Conservation (phyloP, 176 grass and related monocot species). For the Phyllostachys edulis region DNA sequence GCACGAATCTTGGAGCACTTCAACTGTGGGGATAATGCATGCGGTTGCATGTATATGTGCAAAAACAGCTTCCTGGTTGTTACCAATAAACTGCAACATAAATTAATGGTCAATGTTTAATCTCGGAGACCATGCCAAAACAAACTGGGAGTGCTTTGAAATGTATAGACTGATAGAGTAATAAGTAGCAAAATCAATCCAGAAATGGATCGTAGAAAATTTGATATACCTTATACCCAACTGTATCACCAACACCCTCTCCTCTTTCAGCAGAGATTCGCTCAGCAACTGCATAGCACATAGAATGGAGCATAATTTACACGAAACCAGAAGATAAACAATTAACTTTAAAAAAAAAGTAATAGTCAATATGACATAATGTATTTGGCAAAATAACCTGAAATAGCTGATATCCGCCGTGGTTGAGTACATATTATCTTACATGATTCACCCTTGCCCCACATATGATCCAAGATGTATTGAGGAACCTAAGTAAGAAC, state of each 20-base stretch:
- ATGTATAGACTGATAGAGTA: background rate
- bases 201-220: constrained; percentile 33
- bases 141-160: constrained; percentile 13
- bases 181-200: background rate
- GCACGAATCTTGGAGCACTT: too few species aligned
- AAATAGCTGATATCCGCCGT: constrained; percentile 91
- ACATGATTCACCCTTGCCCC: constrained; percentile 79
- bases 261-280: constrained; percentile 95
- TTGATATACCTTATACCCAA: constrained; percentile 91
- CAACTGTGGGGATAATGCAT: too few species aligned
- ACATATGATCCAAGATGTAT: constrained; percentile 95
- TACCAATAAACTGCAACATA: background rate
- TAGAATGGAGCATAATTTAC: constrained; percentile 20
- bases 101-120: constrained; percentile 15
- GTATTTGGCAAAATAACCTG: constrained; percentile 53
- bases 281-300: constrained; percentile 71
- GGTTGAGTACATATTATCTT: constrained; percentile 97
- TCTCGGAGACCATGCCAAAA: background rate
- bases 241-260: constrained; percentile 78
- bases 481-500: constrained; percentile 81
- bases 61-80: background rate
- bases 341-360: background rate
- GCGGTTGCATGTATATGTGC: too few species aligned
- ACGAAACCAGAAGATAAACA: constrained; percentile 9
- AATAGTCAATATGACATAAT: background rate